These are phyloP conservation scores for Sporothrix dimorphospora DNA, from an alignment of 2,329 filamentous ascomycete genomes.

Conservation along the genomic window DNA sequence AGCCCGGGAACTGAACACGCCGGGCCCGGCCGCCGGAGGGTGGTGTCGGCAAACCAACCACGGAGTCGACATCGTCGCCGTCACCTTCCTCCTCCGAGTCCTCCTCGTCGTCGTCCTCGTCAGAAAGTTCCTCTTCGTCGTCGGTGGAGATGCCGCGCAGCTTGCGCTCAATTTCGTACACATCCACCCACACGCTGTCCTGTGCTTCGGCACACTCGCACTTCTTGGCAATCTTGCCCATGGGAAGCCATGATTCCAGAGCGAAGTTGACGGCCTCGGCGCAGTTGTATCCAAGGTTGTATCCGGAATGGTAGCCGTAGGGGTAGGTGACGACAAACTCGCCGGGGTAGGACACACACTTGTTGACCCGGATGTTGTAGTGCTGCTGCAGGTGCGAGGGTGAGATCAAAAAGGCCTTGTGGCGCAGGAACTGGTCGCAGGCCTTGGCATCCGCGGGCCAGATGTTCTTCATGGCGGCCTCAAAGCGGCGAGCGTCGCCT, in stretches of 20 bases:
- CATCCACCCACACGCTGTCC: conserved; percentile 98
- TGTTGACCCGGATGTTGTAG: conserved; percentile 95
- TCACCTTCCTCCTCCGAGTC: conserved; percentile 68
- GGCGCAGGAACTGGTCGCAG: conserved; percentile 92
- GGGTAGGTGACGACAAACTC: conserved; percentile 99
- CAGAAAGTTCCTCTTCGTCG: conserved; percentile 72
- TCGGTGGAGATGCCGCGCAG: conserved; percentile 86
- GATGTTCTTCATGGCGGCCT: conserved; percentile 90
- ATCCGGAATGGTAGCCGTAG: conserved; percentile 97
- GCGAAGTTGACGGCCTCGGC: conserved; percentile 99
- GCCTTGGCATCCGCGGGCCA: conserved; percentile 96
- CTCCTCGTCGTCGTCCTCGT: conserved; percentile 61
- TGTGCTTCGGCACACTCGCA: conserved; percentile 94
- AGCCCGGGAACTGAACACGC: conserved; percentile 51
- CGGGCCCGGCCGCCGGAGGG: conserved; percentile 58
- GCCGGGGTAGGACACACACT: conserved; percentile 90
- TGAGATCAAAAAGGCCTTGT: conserved; percentile 97
- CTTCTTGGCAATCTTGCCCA: conserved; percentile 93
- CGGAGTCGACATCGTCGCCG: conserved; percentile 56
- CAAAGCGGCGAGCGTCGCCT: conserved; percentile 88
- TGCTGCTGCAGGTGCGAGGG: conserved; percentile 83
- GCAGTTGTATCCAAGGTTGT: conserved; percentile 97
- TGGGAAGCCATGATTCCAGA: conserved; percentile 91
- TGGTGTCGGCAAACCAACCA: conserved; percentile 75
- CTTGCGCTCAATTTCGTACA: conserved; percentile 93